Conservation (phyloP, 2,329 filamentous ascomycete genomes). For the Hypoxylon sp. region DNA sequence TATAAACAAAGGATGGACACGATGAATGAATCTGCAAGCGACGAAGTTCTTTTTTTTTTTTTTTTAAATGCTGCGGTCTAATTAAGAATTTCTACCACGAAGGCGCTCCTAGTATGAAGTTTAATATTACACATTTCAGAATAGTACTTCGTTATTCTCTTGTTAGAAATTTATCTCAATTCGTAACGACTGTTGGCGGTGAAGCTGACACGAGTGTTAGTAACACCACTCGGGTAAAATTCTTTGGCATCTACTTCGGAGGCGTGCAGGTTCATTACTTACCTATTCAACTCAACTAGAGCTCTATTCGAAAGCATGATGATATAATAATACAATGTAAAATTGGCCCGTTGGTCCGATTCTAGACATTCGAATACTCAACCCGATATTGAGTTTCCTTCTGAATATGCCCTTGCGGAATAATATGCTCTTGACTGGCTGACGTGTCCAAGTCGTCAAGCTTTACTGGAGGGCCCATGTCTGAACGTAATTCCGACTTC, state of each 20-base stretch:
- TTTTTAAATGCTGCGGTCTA: background rate
- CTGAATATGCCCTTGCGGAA: constrained; percentile 20
- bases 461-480: constrained; percentile 21
- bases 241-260: background rate
- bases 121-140: constrained; percentile 23
- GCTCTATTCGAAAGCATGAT: background rate
- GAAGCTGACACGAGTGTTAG: constrained; percentile 5
- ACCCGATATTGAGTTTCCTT: constrained; percentile 23
- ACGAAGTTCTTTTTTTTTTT: background rate
- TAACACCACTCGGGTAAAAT: background rate
- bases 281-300: constrained; percentile 21
- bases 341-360: constrained; percentile 4
- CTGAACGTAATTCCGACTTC: constrained; percentile 19
- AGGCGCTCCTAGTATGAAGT: constrained; percentile 1
- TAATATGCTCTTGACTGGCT: constrained; percentile 21
- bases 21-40: background rate
- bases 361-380: constrained; percentile 20
- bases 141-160: constrained; percentile 6
- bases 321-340: constrained; percentile 20
- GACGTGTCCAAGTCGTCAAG: constrained; percentile 17
- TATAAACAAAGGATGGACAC: background rate
- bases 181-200: constrained; percentile 12
- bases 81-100: constrained; percentile 15
- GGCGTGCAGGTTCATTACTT: background rate
- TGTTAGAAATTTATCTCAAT: constrained; percentile 5